Percentiles rank a stretch among this genome's conserved stretches.
These are phyloP conservation scores for Apiospora malaysiana DNA, from an alignment of 2,329 filamentous ascomycete genomes.

Conservation along the genomic window DNA sequence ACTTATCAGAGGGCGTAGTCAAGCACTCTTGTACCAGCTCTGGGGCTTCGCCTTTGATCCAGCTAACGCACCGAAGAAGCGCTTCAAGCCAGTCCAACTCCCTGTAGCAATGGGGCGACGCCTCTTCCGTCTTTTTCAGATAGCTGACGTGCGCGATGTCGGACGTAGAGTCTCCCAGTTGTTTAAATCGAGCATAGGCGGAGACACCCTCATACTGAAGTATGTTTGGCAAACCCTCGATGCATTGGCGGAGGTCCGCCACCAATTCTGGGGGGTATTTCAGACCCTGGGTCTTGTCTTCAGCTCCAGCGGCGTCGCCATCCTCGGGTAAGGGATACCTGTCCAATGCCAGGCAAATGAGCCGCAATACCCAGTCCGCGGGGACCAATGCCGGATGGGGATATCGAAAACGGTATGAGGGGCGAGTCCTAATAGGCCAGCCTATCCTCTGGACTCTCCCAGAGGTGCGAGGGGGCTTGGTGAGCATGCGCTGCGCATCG, in stretches of 20 bases:
- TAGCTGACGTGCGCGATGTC: not conserved
- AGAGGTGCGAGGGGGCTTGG: not conserved
- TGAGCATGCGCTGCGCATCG: conserved; percentile 1
- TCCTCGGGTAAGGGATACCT: not conserved
- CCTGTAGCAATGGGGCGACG: not conserved
- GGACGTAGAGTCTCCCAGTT: not conserved
- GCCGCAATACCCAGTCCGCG: not conserved
- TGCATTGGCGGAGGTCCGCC: not conserved
- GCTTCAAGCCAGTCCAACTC: conserved; percentile 22
- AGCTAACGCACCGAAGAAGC: conserved; percentile 16
- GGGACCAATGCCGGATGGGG: conserved; percentile 8
- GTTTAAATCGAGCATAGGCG: not conserved
- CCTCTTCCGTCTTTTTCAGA: conserved; percentile 3
- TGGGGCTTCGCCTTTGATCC: conserved; percentile 12
- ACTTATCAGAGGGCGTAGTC: not conserved
- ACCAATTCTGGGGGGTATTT: not conserved
- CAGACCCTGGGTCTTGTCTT: not conserved
- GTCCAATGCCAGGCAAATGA: not conserved
- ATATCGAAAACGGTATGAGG: conserved; percentile 13
- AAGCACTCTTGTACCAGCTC: not conserved
- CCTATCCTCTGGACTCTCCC: not conserved
- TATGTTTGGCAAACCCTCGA: not conserved
- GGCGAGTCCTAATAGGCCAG: not conserved
- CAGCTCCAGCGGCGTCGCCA: not conserved
- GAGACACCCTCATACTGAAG: not conserved